Percentiles rank a stretch among this genome's conserved stretches.
Conservation (phyloP, 2,329 filamentous ascomycete species). For the Ustulina deusta region DNA sequence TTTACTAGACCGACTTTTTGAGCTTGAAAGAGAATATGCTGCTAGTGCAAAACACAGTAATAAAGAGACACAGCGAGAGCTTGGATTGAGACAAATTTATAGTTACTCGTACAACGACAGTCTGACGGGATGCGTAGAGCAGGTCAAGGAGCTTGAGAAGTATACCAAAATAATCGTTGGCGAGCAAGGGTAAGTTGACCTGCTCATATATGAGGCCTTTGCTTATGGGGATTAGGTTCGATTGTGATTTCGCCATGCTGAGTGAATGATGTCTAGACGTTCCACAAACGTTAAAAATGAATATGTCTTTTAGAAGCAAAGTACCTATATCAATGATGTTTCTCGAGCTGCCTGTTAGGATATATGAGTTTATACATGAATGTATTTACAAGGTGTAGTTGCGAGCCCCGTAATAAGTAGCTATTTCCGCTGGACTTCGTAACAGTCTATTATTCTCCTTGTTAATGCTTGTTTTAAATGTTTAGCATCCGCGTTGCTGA, state of each 20-base stretch:
- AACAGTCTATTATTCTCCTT: too few species aligned
- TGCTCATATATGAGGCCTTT: neutral
- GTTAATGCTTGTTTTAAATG: neutral
- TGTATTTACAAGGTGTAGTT: neutral
- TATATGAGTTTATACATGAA: neutral
- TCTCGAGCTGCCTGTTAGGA: neutral
- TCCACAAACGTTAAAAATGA: neutral
- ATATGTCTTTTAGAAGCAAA: neutral
- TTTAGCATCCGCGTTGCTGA: slow-evolving; percentile 39
- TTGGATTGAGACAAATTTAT: slow-evolving; percentile 69
- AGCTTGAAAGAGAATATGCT: slow-evolving; percentile 58
- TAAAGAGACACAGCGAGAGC: slow-evolving; percentile 52
- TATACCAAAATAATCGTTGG: slow-evolving; percentile 70
- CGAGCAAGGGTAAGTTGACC: slow-evolving; percentile 57
- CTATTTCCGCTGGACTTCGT: neutral
- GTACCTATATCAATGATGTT: neutral
- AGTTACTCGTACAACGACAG: slow-evolving; percentile 66
- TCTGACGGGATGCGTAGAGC: slow-evolving; percentile 65
- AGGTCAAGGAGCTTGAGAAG: slow-evolving; percentile 65
- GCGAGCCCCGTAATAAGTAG: too few species aligned
- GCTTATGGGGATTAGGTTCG: slow-evolving; percentile 50
- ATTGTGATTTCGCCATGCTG: slow-evolving; percentile 45
- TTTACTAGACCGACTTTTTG: slow-evolving; percentile 63
- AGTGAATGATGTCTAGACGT: neutral
- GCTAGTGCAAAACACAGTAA: slow-evolving; percentile 43